Conservation (phyloP, 441 rosid genomes). For the Aquilaria agallochum region DNA sequence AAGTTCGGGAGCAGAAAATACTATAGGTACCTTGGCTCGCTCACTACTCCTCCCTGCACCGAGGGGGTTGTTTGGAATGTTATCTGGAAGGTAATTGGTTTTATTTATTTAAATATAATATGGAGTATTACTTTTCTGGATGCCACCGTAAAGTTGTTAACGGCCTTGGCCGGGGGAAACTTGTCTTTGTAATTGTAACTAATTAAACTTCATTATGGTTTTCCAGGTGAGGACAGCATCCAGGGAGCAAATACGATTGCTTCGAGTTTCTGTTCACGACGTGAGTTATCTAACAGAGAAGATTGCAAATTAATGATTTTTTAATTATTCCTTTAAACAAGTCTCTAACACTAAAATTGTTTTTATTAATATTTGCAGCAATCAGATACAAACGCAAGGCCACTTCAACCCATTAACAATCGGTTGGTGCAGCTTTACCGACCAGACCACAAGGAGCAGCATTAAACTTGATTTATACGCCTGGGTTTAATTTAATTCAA, state of each 20-base stretch:
- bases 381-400: conserved; percentile 68
- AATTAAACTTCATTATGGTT: not conserved
- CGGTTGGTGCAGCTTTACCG: conserved; percentile 38
- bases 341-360: not conserved
- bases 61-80: conserved; percentile 72
- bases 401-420: conserved; percentile 35
- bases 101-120: not conserved
- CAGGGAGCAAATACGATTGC: conserved; percentile 46
- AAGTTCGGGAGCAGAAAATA: conserved; percentile 47
- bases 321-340: not conserved
- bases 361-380: conserved; percentile 32
- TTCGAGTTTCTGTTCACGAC: conserved; percentile 79
- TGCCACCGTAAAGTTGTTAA: too few species aligned
- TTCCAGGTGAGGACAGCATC: conserved; percentile 57
- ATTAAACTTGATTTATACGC: not conserved
- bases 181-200: not conserved
- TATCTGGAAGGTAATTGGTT: conserved; percentile 41
- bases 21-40: conserved; percentile 76
- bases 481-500: too few species aligned
- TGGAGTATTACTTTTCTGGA: not conserved
- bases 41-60: conserved; percentile 80
- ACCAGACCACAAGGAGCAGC: conserved; percentile 23
- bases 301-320: not conserved
- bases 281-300: conserved; percentile 27
- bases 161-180: too few species aligned